Evolutionary conservation across 148 eudicot genomes (phyloP).

Genomic region (Pouteria glomerata): DNA sequence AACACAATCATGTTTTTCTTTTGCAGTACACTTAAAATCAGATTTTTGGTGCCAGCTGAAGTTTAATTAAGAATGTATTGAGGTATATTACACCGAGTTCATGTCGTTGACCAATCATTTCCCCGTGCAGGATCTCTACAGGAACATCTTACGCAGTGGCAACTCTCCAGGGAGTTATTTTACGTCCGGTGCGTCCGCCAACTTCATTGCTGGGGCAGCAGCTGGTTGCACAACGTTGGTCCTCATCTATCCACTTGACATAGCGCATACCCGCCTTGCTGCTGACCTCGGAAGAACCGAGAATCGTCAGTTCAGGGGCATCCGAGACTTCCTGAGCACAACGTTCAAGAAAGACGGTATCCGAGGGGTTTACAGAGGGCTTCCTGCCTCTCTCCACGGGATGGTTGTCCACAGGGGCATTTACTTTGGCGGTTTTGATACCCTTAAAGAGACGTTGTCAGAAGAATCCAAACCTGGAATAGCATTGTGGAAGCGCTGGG

Average conservation of each 20-base stretch:
- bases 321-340: conserved; percentile 64
- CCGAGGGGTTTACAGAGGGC: conserved; percentile 79
- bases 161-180: conserved; percentile 47
- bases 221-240: conserved; percentile 89
- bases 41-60: not conserved
- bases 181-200: conserved; percentile 64
- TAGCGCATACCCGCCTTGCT: conserved; percentile 95
- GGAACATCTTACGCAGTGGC: conserved; percentile 51
- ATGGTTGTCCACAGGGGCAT: conserved; percentile 86
- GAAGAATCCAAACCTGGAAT: conserved; percentile 46
- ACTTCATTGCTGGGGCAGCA: conserved; percentile 86
- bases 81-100: not conserved
- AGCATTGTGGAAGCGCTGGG: conserved; percentile 91
- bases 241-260: conserved; percentile 89
- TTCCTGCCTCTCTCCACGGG: conserved; percentile 95
- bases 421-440: conserved; percentile 94
- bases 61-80: not conserved
- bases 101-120: conserved; percentile 2
- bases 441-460: conserved; percentile 66
- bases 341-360: conserved; percentile 55
- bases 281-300: conserved; percentile 69
- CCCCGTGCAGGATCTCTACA: conserved; percentile 68
- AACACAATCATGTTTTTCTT: no score
- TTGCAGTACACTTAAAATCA: not conserved
- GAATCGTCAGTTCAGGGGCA: conserved; percentile 75